Evolutionary conservation across 345 rosid genomes (phyloP), one percentile per base, ranked within the genome.

Genomic region (Hirschfeldia incana): DNA sequence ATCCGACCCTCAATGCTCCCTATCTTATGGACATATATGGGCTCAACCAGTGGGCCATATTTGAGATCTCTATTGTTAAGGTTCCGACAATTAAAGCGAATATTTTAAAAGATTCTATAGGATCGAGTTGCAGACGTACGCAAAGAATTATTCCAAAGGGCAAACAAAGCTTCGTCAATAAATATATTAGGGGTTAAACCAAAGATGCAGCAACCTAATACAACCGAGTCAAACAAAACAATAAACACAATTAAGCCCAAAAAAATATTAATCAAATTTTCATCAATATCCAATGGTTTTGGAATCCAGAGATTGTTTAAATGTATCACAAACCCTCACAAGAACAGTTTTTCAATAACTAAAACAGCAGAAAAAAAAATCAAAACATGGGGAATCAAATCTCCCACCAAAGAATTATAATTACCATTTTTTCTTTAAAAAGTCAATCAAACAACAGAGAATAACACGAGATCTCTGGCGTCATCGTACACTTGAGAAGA

Each of bases 361-460:
- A 21, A 21, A 21, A 21, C 21, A 21, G 21, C 21, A 21, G 21
- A 21, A 21, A 21, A 21, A 21, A 21, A 21, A 21, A 21, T 21
- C 21, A 21, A 21, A 21, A 21, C 21, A 21, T 21, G 21, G 21
- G 21, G 21, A 21, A 21, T 21, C 21, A 21, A 21, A 21, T 21
- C 21, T 21, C 21, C 21, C 21, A 26, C 21, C 53, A 26, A 21
- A 69, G 21, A 60, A 29, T 65, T 65, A 13, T 27, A 13, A 6
- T 5, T 13, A 61, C 60, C 42, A 11, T 32, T 11, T 7, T 5
- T 7, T 15, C 4, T 1, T 2, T 21, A 13, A 16, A 12, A 61
- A 67, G 10, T 7, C 32, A 78, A 69, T 80, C 79, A 80, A 69
- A 80, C 79, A 74, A 75, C 83, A 74, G 83, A 69, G 67, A 80